Conservation (phyloP, 345 rosid genomes). For the Microcos paniculata region DNA sequence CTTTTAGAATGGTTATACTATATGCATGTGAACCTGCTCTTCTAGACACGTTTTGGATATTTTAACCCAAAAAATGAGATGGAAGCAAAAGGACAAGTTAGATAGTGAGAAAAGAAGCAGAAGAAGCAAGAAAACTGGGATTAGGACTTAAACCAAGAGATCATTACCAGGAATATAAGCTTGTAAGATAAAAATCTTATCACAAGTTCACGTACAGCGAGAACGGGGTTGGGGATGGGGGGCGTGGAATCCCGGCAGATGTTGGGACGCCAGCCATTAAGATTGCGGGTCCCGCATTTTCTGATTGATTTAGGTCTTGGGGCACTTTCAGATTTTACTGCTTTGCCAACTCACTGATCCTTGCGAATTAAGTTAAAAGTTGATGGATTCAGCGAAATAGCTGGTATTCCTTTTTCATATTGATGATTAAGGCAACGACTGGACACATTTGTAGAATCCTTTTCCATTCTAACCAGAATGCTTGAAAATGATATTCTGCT, state of each 20-base stretch:
- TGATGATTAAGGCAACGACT: neutral
- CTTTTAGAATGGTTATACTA: neutral
- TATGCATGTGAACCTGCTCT: neutral
- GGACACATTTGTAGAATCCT: neutral
- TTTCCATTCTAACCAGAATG: neutral
- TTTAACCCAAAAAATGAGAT: neutral
- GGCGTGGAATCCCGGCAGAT: neutral
- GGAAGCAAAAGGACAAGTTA: neutral
- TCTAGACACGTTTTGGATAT: neutral
- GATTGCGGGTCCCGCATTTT: neutral
- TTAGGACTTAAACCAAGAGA: too few relatives aligned
- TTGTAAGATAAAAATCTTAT: neutral
- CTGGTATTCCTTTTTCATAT: neutral
- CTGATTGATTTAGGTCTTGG: neutral
- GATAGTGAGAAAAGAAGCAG: neutral
- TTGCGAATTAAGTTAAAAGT: neutral
- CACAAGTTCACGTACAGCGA: too few relatives aligned
- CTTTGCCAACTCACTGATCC: neutral
- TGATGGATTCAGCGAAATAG: neutral
- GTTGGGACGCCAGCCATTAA: neutral
- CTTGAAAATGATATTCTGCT: neutral
- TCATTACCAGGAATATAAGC: neutral
- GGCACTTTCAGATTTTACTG: neutral
- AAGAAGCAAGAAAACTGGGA: too few relatives aligned
- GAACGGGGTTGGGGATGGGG: too few relatives aligned